phyloP scores from a whole-genome alignment of 2,329 filamentous ascomycete species.

The Exserohilum rostratum region DNA sequence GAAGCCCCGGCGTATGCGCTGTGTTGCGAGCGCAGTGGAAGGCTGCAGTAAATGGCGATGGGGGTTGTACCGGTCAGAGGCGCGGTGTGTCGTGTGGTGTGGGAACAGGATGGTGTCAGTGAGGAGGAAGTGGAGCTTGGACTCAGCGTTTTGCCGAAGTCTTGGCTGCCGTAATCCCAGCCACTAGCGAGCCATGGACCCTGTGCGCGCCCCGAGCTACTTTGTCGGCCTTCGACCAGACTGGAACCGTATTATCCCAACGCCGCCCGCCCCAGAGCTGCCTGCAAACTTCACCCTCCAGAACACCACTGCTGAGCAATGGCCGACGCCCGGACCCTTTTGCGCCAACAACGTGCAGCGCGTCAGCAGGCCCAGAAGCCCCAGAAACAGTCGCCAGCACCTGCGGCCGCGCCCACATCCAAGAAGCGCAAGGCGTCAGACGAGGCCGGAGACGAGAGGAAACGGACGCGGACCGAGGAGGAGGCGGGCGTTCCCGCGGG shows the following conservation, averaged over 20 bases:
- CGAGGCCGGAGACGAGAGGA: slow-evolving; percentile 37
- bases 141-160: slow-evolving; percentile 29
- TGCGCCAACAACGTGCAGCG: slow-evolving; percentile 48
- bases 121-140: slow-evolving; percentile 36
- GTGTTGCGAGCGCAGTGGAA: slow-evolving; percentile 12
- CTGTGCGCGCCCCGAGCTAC: slow-evolving; percentile 9
- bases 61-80: slow-evolving; percentile 20
- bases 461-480: slow-evolving; percentile 43
- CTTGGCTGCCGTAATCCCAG: slow-evolving; percentile 22
- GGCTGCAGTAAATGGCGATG: slow-evolving; percentile 19
- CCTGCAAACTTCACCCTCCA: background rate
- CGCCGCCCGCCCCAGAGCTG: no score
- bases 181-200: slow-evolving; percentile 8
- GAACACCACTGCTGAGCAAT: slow-evolving; percentile 21
- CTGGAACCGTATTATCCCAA: background rate
- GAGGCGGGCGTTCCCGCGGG: slow-evolving; percentile 41
- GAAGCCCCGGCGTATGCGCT: slow-evolving; percentile 14
- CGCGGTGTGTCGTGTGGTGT: slow-evolving; percentile 39
- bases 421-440: slow-evolving; percentile 47
- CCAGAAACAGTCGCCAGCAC: slow-evolving; percentile 37
- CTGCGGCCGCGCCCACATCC: slow-evolving; percentile 36
- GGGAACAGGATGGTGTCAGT: slow-evolving; percentile 26
- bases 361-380: slow-evolving; percentile 42
- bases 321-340: slow-evolving; percentile 48
- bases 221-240: slow-evolving; percentile 3